Conservation (phyloP, 2,329 filamentous ascomycete genomes). For the Phialocephala sp. region DNA sequence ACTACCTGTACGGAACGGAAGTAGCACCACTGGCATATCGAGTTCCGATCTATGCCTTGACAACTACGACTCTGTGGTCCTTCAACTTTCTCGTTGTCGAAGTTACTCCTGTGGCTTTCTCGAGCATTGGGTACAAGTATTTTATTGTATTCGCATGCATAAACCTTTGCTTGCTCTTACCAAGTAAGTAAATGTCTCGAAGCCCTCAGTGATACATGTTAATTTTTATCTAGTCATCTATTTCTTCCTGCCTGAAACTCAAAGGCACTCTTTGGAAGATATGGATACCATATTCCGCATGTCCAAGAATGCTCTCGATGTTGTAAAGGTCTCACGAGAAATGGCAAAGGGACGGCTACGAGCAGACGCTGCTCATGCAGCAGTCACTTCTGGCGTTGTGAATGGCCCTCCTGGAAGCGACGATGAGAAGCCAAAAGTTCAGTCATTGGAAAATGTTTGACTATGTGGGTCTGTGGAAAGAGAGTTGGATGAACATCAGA, state of each 20-base stretch:
- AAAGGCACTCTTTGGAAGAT: constrained; percentile 49
- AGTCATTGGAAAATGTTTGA: constrained; percentile 1
- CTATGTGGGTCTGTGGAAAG: not conserved
- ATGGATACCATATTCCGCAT: constrained; percentile 19
- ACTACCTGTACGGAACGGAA: constrained; percentile 64
- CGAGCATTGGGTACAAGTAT: constrained; percentile 49
- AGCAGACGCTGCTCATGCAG: not conserved
- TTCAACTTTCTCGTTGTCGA: constrained; percentile 96
- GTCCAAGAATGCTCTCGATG: constrained; percentile 7
- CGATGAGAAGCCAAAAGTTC: not conserved
- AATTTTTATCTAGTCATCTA: constrained; percentile 56
- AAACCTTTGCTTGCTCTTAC: constrained; percentile 33
- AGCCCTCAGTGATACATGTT: not conserved
- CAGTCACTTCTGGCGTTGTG: not conserved
- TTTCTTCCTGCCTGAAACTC: constrained; percentile 52
- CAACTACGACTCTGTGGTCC: constrained; percentile 92
- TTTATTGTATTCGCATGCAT: constrained; percentile 50
- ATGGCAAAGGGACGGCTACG: not conserved
- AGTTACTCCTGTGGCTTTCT: constrained; percentile 51
- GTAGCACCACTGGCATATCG: constrained; percentile 61
- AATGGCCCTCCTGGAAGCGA: not conserved
- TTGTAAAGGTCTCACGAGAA: not conserved
- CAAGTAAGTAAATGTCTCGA: not conserved
- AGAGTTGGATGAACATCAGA: not conserved
- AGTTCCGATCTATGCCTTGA: constrained; percentile 71